A percentile compares a stretch with the other conserved stretches of the same genome.
Conservation (phyloP, 371 early-diverging fungal genomes). For the Umbelopsis sp. region DNA sequence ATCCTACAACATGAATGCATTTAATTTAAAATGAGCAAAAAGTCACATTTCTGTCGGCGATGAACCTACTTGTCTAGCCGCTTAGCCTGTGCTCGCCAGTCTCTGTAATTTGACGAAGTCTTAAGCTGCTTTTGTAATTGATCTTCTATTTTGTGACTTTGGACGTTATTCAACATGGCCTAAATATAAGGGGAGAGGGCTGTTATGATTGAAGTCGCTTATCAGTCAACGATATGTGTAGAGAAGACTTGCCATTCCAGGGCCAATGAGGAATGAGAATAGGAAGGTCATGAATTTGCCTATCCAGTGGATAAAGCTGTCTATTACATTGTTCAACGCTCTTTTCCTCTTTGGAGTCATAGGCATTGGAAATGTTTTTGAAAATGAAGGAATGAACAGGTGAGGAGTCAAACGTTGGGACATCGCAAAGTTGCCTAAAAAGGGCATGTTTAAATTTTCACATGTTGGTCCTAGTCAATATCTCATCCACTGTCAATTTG, state of each 20-base stretch:
- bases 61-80: neutral
- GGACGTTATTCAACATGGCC: slow-evolving; percentile 3
- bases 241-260: slow-evolving; percentile 9
- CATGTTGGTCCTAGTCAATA: neutral
- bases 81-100: neutral
- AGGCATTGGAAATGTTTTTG: neutral
- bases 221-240: neutral
- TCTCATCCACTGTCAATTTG: too few relatives aligned
- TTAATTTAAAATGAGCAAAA: neutral
- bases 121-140: neutral
- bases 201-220: neutral
- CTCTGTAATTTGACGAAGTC: neutral
- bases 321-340: neutral
- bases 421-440: slow-evolving; percentile 20
- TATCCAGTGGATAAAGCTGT: neutral
- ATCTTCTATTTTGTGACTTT: neutral
- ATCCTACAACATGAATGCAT: neutral
- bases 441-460: slow-evolving; percentile 16
- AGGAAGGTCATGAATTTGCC: neutral
- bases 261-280: slow-evolving; percentile 7
- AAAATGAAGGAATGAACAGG: neutral
- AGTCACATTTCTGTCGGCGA: too few relatives aligned
- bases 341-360: neutral
- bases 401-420: neutral
- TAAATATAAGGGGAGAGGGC: neutral